phyloP scores from a whole-genome alignment of 139 green algal genomes.

The Micromonas commoda region DNA sequence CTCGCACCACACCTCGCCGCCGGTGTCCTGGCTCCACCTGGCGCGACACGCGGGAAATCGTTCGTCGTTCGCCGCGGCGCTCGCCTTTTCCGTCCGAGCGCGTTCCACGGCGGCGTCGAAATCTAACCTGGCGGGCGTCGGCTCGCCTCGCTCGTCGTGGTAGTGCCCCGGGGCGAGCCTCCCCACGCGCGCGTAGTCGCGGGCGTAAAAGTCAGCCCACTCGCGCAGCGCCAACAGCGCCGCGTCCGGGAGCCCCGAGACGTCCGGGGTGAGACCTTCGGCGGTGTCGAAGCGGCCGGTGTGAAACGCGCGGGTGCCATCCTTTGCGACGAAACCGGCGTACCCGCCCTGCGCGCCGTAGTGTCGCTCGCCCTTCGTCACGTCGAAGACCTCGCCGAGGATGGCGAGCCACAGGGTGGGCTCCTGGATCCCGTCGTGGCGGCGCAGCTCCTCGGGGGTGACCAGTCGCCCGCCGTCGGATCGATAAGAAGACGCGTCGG shows the following conservation, averaged over 20 bases:
- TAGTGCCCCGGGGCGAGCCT: neutral
- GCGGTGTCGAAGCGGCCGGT: neutral
- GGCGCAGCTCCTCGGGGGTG: neutral
- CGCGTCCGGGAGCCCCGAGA: neutral
- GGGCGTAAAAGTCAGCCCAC: conserved; percentile 8
- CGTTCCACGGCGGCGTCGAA: neutral
- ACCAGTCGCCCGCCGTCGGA: too few species aligned
- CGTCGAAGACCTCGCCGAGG: conserved; percentile 17
- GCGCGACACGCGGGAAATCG: neutral
- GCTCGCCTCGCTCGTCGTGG: conserved; percentile 13
- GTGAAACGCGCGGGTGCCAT: conserved; percentile 6
- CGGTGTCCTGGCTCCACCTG: neutral
- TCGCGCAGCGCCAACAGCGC: neutral
- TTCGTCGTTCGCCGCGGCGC: neutral
- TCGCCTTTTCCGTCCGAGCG: neutral
- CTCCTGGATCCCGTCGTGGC: neutral
- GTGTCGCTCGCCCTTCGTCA: neutral
- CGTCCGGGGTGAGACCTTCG: neutral
- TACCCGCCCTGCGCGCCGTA: conserved; percentile 11
- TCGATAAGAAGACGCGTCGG: too few species aligned
- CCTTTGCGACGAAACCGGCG: neutral
- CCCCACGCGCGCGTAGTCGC: neutral
- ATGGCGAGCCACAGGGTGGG: neutral
- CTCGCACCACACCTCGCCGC: conserved; percentile 13
- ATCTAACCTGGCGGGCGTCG: neutral